Conservation (phyloP, 306 rosid species). For the Gillenia trifoliata region DNA sequence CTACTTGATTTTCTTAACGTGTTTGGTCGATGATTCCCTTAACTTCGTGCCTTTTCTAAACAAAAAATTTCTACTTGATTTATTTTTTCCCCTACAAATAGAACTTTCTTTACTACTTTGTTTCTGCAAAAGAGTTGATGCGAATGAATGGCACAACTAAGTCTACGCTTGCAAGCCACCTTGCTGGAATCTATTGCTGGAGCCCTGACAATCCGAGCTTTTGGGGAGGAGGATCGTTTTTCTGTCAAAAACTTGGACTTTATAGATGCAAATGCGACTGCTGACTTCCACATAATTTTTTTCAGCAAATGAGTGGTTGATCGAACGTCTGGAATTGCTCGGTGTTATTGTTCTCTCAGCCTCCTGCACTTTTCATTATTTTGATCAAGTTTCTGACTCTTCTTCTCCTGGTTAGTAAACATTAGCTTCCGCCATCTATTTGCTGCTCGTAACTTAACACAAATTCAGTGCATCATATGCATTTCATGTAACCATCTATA, state of each 20-base stretch:
- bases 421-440: not conserved
- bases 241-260: slow-evolving; percentile 20
- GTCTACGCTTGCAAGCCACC: slow-evolving; percentile 28
- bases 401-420: slow-evolving; percentile 26
- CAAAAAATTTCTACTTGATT: not conserved
- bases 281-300: slow-evolving; percentile 23
- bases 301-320: slow-evolving; percentile 36
- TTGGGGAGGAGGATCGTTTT: slow-evolving; percentile 20
- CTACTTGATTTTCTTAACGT: no score
- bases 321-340: slow-evolving; percentile 22
- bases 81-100: not conserved
- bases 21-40: no score
- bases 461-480: not conserved
- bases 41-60: not conserved
- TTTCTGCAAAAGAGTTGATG: slow-evolving; percentile 31
- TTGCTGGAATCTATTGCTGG: slow-evolving; percentile 30
- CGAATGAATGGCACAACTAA: slow-evolving; percentile 31
- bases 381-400: slow-evolving; percentile 18
- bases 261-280: slow-evolving; percentile 28
- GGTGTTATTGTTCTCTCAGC: slow-evolving; percentile 29
- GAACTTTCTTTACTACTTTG: slow-evolving; percentile 24
- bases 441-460: no score
- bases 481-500: not conserved
- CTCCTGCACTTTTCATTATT: slow-evolving; percentile 17
- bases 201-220: slow-evolving; percentile 32